Evolutionary conservation across 768 basidiomycete genomes (phyloP).

Genomic region (Rhodotorula diobovata): DNA sequence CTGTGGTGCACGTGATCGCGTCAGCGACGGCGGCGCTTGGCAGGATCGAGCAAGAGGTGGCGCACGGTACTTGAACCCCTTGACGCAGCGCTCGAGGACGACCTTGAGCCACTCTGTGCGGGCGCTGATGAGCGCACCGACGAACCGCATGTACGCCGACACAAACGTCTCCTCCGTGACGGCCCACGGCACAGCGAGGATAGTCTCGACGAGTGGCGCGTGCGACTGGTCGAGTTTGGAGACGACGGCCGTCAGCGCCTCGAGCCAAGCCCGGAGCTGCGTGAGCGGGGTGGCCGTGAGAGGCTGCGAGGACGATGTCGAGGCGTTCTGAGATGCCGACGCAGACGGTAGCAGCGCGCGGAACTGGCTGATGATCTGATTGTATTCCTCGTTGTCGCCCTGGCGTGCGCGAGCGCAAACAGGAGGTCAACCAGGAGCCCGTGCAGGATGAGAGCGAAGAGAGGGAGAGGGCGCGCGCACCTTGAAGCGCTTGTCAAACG

Average conservation of each 20-base stretch:
- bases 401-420: slow-evolving; percentile 46
- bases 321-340: not conserved
- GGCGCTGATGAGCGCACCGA: slow-evolving; percentile 85
- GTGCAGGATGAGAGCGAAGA: slow-evolving; percentile 21
- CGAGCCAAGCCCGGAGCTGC: slow-evolving; percentile 67
- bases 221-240: slow-evolving; percentile 81
- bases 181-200: slow-evolving; percentile 85
- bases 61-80: slow-evolving; percentile 85
- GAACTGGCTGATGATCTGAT: slow-evolving; percentile 86
- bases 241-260: slow-evolving; percentile 84
- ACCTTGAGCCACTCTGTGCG: slow-evolving; percentile 83
- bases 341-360: slow-evolving; percentile 30
- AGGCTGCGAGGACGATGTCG: slow-evolving; percentile 50
- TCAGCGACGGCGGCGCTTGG: not conserved
- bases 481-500: slow-evolving; percentile 65
- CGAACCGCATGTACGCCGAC: slow-evolving; percentile 79
- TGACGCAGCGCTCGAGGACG: slow-evolving; percentile 73
- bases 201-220: slow-evolving; percentile 72
- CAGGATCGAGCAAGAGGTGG: slow-evolving; percentile 38
- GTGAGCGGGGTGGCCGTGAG: slow-evolving; percentile 44
- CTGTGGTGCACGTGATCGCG: not conserved
- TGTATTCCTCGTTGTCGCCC: slow-evolving; percentile 71
- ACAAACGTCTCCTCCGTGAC: slow-evolving; percentile 78
- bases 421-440: not conserved
- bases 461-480: slow-evolving; percentile 58